Evolutionary conservation across 768 basidiomycete species (phyloP).

Genomic region (Tephrocybe sp.): DNA sequence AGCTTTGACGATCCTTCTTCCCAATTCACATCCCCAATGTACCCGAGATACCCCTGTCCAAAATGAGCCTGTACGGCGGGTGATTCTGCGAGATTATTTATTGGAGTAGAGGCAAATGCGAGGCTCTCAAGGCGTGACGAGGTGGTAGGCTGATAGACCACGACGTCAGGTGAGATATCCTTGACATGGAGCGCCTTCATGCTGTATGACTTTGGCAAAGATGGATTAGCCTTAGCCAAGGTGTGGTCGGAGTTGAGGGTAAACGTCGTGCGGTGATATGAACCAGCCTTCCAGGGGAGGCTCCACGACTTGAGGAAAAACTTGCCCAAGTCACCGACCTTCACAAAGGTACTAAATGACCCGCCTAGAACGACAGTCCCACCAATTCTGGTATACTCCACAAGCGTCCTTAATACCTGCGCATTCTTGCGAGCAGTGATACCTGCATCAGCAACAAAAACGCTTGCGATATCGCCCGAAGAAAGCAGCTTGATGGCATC

Average conservation of each 20-base stretch:
- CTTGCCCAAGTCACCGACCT: constrained; percentile 19
- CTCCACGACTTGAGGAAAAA: constrained; percentile 30
- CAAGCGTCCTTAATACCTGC: constrained; percentile 25
- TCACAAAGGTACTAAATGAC: constrained; percentile 28
- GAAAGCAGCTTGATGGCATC: constrained; percentile 24
- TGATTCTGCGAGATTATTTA: constrained; percentile 14
- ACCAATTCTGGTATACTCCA: constrained; percentile 34
- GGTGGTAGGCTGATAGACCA: constrained; percentile 28
- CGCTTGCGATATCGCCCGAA: constrained; percentile 24
- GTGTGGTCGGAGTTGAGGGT: constrained; percentile 27
- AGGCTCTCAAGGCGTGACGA: constrained; percentile 23
- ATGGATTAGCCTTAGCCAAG: constrained; percentile 26
- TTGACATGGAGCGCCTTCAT: constrained; percentile 40
- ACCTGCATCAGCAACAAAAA: constrained; percentile 35
- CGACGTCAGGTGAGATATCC: constrained; percentile 25
- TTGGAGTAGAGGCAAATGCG: constrained; percentile 21
- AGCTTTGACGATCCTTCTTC: constrained; percentile 26
- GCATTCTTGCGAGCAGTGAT: constrained; percentile 23
- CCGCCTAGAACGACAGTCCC: constrained; percentile 36
- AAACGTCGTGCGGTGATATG: constrained; percentile 38
- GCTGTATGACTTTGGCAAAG: constrained; percentile 29
- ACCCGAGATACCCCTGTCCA: constrained; percentile 35
- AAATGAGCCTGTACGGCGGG: constrained; percentile 26
- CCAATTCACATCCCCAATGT: constrained; percentile 31
- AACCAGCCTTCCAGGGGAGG: constrained; percentile 34